A percentile compares a stretch with the other conserved stretches of the same genome.
Evolutionary conservation across 495 filamentous ascomycete species (phyloP).

Genomic region (Neurospora sp.): DNA sequence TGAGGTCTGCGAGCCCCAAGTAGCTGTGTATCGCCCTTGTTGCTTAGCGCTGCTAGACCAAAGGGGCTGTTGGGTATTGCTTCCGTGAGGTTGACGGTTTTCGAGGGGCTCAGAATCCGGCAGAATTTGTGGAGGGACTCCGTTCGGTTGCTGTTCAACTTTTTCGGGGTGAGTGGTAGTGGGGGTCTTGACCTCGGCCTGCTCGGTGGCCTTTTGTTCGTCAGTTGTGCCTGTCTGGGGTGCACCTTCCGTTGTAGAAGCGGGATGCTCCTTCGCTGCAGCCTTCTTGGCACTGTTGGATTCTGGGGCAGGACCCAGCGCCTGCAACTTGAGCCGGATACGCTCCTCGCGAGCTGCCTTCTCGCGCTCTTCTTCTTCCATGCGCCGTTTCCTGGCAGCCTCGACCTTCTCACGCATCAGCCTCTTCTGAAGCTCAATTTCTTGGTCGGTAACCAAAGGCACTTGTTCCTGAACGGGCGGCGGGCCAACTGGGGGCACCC

Average conservation of each 20-base stretch:
- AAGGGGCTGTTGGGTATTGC: background rate
- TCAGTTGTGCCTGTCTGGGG: conserved; percentile 8
- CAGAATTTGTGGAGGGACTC: background rate
- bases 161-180: conserved; percentile 8
- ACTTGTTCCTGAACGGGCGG: conserved; percentile 14
- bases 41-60: conserved; percentile 9
- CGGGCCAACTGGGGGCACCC: conserved; percentile 2
- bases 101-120: conserved; percentile 11
- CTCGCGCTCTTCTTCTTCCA: conserved; percentile 73
- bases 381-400: conserved; percentile 62
- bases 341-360: conserved; percentile 73
- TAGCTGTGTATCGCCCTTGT: conserved; percentile 27
- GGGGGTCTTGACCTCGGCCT: conserved; percentile 6
- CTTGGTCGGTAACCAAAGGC: conserved; percentile 41
- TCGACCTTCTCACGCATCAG: conserved; percentile 79
- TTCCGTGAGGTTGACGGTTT: conserved; percentile 8
- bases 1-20: conserved; percentile 28
- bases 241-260: conserved; percentile 8
- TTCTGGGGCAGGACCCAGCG: conserved; percentile 59
- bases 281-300: conserved; percentile 45
- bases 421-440: conserved; percentile 60
- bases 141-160: conserved; percentile 8
- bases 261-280: conserved; percentile 20
- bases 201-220: conserved; percentile 2
- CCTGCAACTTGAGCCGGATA: conserved; percentile 72